phyloP scores from a whole-genome alignment of 2,329 filamentous ascomycete species.

The Rhynchosporium agropyri region DNA sequence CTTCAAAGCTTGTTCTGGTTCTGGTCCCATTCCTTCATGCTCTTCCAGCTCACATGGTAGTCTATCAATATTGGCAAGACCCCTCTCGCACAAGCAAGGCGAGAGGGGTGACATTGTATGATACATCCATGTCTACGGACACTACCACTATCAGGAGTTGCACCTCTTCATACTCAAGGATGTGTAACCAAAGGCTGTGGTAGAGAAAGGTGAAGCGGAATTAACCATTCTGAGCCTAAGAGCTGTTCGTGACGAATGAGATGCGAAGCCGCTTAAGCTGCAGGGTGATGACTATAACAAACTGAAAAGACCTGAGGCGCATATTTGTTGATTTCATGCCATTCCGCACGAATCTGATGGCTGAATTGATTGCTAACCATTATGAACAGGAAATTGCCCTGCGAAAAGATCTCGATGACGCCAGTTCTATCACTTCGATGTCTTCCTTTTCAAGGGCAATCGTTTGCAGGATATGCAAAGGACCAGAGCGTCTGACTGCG shows the following conservation, averaged over 20 bases:
- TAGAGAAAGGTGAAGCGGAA: slow-evolving; percentile 46
- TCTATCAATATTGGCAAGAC: slow-evolving; percentile 41
- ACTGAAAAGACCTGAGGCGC: slow-evolving; percentile 79
- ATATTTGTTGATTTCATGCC: slow-evolving; percentile 14
- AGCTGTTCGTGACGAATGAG: slow-evolving; percentile 25
- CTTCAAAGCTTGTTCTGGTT: slow-evolving; percentile 51
- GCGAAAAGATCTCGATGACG: slow-evolving; percentile 29
- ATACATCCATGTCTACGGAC: slow-evolving; percentile 39
- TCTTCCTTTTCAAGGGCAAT: slow-evolving; percentile 27
- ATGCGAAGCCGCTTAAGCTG: slow-evolving; percentile 41
- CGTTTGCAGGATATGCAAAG: slow-evolving; percentile 33
- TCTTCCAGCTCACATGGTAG: slow-evolving; percentile 29
- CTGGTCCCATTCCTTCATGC: slow-evolving; percentile 38
- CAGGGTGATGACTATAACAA: slow-evolving; percentile 49
- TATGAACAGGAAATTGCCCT: slow-evolving; percentile 23
- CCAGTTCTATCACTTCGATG: slow-evolving; percentile 34
- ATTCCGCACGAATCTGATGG: background rate
- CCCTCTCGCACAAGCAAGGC: slow-evolving; percentile 37
- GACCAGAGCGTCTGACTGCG: slow-evolving; percentile 16
- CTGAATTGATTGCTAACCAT: slow-evolving; percentile 22
- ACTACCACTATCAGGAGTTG: slow-evolving; percentile 57
- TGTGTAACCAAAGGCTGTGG: slow-evolving; percentile 63
- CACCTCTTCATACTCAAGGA: slow-evolving; percentile 49
- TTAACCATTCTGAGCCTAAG: slow-evolving; percentile 11
- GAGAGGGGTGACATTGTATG: slow-evolving; percentile 37